Base-by-base conservation (phyloP, 2,329 filamentous ascomycete genomes). In the Geosmithia putterillii region DNA sequence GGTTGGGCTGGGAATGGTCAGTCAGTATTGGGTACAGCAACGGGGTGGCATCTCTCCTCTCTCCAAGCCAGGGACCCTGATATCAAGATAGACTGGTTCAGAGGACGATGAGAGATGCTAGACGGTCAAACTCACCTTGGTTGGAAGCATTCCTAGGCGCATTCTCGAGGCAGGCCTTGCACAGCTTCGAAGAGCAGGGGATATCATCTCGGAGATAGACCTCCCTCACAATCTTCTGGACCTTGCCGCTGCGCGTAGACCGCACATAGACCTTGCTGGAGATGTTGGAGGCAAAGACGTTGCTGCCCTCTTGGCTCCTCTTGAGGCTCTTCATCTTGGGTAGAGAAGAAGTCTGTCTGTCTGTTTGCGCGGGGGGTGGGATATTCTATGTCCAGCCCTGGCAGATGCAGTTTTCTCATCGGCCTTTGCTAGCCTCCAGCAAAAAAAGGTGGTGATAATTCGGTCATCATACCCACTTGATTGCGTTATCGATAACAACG, bases 211-310 rank as follows among this genome's bases (percentile, higher is more conserved):
- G 80, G 48, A 98, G 73, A 64, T 98, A 98, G 49, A 96, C 75
- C 69, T 98, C 92, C 56, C 89, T 81, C 51, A 98, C 92, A 57
- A 98, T 94, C 73, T 98, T 98, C 64, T 96, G 92, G 47, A 96
- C 90, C 69, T 95, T 95, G 63, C 92, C 92, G 63, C 81, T 92
- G 64, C 86, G 89, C 40, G 90, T 94, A 21, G 92, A 95, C 47
- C 92, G 79, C 50, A 98, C 86, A 59, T 94, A 98, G 54, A 94
- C 80, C 67, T 96, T 98, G 75, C 84, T 95, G 25, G 88, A 90
- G 50, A 96, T 83, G 57, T 84, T 94, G 40, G 81, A 71, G 23
- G 80, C 73, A 47, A 69, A 59, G 10, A 73, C 64, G 44, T 77
- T 74, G 28, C 28, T 32, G 21, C 65, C 61, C 21, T 68, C 70